Conservation (phyloP, 1,139 yeast species). For the Suhomyces maxii region DNA sequence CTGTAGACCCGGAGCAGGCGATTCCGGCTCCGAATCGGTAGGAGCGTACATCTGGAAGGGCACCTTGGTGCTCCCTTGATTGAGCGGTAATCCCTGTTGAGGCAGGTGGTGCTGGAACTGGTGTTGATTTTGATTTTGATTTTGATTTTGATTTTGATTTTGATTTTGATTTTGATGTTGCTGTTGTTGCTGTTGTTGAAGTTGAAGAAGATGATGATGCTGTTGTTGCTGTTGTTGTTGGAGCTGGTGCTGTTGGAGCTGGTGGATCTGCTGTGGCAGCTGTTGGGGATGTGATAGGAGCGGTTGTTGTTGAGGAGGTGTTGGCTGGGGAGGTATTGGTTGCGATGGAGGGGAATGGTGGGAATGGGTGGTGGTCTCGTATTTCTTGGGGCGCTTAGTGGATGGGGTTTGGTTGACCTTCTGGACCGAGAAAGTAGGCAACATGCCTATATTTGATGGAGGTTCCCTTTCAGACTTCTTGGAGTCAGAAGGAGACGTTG, state of each 20-base stretch:
- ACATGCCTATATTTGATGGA: constrained; percentile 4
- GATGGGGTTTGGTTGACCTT: constrained; percentile 3
- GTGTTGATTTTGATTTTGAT: too few relatives aligned
- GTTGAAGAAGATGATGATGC: too few relatives aligned
- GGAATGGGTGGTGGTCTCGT: not conserved
- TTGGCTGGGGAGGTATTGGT: not conserved
- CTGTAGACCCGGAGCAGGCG: constrained; percentile 5
- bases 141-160: too few relatives aligned
- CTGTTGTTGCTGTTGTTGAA: too few relatives aligned
- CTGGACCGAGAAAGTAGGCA: constrained; percentile 18
- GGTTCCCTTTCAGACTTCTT: not conserved
- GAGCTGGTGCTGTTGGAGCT: not conserved
- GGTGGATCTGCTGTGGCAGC: not conserved
- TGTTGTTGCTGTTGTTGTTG: not conserved
- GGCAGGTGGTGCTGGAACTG: not conserved
- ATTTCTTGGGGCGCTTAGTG: not conserved
- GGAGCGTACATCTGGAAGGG: not conserved
- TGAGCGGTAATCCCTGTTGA: not conserved
- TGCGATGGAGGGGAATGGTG: not conserved
- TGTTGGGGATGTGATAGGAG: not conserved
- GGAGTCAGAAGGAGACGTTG: not conserved
- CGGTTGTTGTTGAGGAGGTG: not conserved
- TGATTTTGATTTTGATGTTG: too few relatives aligned
- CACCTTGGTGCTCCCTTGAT: not conserved
- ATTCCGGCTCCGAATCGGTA: not conserved